Evolutionary conservation across 2,329 filamentous ascomycete genomes (phyloP).

Genomic region (Chrysosporium keratinophilum): DNA sequence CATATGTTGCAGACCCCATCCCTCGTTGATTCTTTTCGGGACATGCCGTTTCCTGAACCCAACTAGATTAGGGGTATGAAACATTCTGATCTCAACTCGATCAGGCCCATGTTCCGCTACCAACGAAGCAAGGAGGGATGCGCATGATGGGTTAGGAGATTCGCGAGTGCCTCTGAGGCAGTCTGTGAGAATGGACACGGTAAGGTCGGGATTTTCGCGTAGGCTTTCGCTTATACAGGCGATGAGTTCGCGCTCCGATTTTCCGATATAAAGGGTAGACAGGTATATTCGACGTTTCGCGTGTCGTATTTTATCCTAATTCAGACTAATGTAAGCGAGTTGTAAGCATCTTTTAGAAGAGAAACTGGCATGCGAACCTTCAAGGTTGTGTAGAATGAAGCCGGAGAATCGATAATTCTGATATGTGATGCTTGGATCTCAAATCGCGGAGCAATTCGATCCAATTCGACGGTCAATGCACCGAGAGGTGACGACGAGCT

Average conservation of each 20-base stretch:
- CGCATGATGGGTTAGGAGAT: slow-evolving; percentile 72
- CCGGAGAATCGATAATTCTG: slow-evolving; percentile 63
- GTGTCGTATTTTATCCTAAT: slow-evolving; percentile 64
- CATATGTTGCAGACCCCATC: slow-evolving; percentile 98
- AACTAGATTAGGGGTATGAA: slow-evolving; percentile 91
- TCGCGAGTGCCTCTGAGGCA: slow-evolving; percentile 84
- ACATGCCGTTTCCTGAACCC: slow-evolving; percentile 74
- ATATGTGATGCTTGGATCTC: slow-evolving; percentile 74
- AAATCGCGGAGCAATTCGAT: slow-evolving; percentile 83
- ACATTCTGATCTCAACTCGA: slow-evolving; percentile 90
- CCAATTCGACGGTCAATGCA: slow-evolving; percentile 61
- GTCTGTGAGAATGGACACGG: slow-evolving; percentile 83
- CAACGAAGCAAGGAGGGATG: slow-evolving; percentile 76
- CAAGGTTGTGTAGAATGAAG: slow-evolving; percentile 83
- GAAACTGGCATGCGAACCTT: slow-evolving; percentile 50
- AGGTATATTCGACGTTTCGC: slow-evolving; percentile 76
- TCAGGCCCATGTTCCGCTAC: slow-evolving; percentile 71
- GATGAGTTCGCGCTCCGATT: slow-evolving; percentile 81
- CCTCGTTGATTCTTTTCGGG: slow-evolving; percentile 87
- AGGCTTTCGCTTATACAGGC: slow-evolving; percentile 66
- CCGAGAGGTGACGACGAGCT: slow-evolving; percentile 42
- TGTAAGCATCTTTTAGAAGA: background rate
- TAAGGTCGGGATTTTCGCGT: slow-evolving; percentile 60
- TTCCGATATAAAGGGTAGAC: slow-evolving; percentile 94
- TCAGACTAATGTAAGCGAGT: slow-evolving; percentile 15